Percentiles rank a stretch among this genome's conserved stretches.
These are phyloP conservation scores for Fonsecaea multimorphosa DNA, from an alignment of 2,329 filamentous ascomycete species.

Conservation along the genomic window DNA sequence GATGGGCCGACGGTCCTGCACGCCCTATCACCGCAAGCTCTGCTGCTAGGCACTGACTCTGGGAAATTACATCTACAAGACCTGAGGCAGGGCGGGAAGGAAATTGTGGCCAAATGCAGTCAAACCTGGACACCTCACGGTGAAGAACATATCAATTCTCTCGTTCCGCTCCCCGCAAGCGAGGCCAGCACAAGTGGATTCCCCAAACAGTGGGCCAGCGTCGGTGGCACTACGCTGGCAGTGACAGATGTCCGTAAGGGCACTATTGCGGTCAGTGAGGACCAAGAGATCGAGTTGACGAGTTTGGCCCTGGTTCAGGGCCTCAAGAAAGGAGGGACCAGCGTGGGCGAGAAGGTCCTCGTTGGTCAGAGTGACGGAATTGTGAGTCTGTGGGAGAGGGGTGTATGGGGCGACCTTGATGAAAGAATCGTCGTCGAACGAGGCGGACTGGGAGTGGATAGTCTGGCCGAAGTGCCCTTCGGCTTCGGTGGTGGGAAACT, in stretches of 20 bases:
- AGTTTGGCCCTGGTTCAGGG: constrained; percentile 79
- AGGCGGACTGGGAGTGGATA: constrained; percentile 80
- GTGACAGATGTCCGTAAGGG: constrained; percentile 87
- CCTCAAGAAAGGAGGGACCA: constrained; percentile 68
- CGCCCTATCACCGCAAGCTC: constrained; percentile 81
- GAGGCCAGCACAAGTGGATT: constrained; percentile 84
- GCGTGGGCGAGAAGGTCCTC: constrained; percentile 75
- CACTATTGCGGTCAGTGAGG: constrained; percentile 85
- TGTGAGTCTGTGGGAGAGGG: constrained; percentile 90
- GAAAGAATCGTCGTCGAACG: constrained; percentile 80
- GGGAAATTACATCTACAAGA: constrained; percentile 89
- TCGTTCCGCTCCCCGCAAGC: constrained; percentile 81
- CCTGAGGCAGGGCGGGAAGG: constrained; percentile 58
- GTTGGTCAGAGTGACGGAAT: constrained; percentile 81
- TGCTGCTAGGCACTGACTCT: constrained; percentile 89
- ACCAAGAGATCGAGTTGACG: constrained; percentile 93
- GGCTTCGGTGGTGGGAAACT: constrained; percentile 68
- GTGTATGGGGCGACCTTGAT: constrained; percentile 93
- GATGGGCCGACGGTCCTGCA: constrained; percentile 84
- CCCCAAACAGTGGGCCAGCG: constrained; percentile 93
- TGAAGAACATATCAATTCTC: constrained; percentile 87
- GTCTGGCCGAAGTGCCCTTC: constrained; percentile 74
- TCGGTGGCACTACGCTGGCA: constrained; percentile 86
- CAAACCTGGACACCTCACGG: constrained; percentile 82
- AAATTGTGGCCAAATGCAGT: constrained; percentile 59